These are phyloP conservation scores for Neoarthrinium moseri DNA, from an alignment of 2,329 filamentous ascomycete species.

Conservation along the genomic window DNA sequence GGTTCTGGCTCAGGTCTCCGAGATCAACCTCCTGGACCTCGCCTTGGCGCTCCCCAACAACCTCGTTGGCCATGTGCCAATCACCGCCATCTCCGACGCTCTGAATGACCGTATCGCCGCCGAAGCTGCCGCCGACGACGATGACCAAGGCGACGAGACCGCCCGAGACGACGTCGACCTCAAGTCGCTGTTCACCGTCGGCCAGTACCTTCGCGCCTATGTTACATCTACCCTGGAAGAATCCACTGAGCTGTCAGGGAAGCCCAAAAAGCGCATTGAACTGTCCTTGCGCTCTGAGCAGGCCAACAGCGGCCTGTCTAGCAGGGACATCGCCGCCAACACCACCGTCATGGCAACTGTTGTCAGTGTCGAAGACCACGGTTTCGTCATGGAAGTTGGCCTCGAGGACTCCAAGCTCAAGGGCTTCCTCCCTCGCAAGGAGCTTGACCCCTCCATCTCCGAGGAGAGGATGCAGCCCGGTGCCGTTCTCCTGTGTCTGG, in stretches of 20 bases:
- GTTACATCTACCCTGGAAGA: slow-evolving; percentile 78
- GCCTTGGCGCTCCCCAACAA: slow-evolving; percentile 89
- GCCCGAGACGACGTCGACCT: slow-evolving; percentile 66
- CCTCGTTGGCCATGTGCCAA: slow-evolving; percentile 81
- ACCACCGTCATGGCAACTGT: slow-evolving; percentile 84
- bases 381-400: slow-evolving; percentile 88
- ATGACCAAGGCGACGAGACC: slow-evolving; percentile 47
- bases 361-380: slow-evolving; percentile 91
- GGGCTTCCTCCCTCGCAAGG: slow-evolving; percentile 83
- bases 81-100: slow-evolving; percentile 85
- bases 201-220: slow-evolving; percentile 84
- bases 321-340: slow-evolving; percentile 72
- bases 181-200: slow-evolving; percentile 71
- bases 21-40: slow-evolving; percentile 77
- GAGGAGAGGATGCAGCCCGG: slow-evolving; percentile 76
- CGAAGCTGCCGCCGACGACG: slow-evolving; percentile 56
- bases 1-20: slow-evolving; percentile 81
- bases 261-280: slow-evolving; percentile 79
- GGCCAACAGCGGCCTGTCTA: slow-evolving; percentile 72
- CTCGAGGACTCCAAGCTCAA: slow-evolving; percentile 66
- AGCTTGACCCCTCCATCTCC: slow-evolving; percentile 66
- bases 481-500: slow-evolving; percentile 78
- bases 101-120: slow-evolving; percentile 76
- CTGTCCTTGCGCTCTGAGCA: slow-evolving; percentile 78
- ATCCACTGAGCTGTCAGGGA: slow-evolving; percentile 47